Base-by-base conservation (phyloP, 1,284 basidiomycete genomes). In the Ustilago loliicola region DNA sequence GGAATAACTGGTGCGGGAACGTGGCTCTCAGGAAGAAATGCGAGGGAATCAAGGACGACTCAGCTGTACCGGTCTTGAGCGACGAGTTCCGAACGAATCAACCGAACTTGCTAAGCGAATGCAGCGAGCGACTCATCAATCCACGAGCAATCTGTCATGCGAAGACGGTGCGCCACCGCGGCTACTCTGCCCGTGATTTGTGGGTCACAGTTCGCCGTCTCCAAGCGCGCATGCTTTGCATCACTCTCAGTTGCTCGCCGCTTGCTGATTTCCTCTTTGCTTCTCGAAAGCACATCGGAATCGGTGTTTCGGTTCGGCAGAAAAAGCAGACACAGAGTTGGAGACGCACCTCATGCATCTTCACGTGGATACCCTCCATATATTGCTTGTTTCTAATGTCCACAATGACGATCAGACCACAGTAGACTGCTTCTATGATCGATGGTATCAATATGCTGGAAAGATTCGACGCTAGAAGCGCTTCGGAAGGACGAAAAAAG, bases 231-330 rank as follows among this genome's bases (percentile, higher is more conserved):
- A 6, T 17, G 34, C 42, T 17, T 45, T 45, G 42, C 42, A 45
- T 21, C 42, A 45, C 17, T 17, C n/a, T 45, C 11, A 2, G 5
- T 21, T 7, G n/a, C n/a, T 45, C 8, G 5, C 21, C n/a, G 42
- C 42, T 45, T 21, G 11, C 1, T 17, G 13, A 19, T 40, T 48
- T 9, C 23, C 45, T 48, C 45, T 48, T 48, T 27, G 2, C 23
- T 50, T 50, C 48, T 50, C 48, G 48, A 50, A 40, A 30, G 52
- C 52, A 36, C 30, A 54, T 40, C 38, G 19, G 17, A 40, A 45
- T 21, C 42, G 7, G 21, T n/a, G 42, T 45, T n/a, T 45, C 42
- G 42, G 21, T 45, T 45, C 21, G 42, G 21, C 42, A 45, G 42
- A 45, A 45, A 45, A 21, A 6, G 42, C 7, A 45, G 7, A 21